Percentiles rank a stretch among this genome's conserved stretches.
Evolutionary conservation across 768 basidiomycete species (phyloP).

Genomic region (Russula sp.): DNA sequence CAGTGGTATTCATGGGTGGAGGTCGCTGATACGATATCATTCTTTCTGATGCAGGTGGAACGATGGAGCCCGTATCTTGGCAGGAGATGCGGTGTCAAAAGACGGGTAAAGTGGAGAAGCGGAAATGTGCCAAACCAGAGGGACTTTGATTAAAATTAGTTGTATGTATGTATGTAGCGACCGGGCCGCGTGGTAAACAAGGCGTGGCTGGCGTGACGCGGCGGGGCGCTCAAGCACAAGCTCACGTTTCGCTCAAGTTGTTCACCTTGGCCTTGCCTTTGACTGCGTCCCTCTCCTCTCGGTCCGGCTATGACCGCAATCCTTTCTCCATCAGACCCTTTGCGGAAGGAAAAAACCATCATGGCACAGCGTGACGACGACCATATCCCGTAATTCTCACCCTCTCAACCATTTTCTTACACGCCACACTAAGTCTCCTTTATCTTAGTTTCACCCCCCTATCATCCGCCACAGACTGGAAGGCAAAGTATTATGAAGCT

Average conservation of each 20-base stretch:
- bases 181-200: conserved; percentile 4
- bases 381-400: conserved; percentile 45
- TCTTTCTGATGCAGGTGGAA: conserved; percentile 46
- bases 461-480: conserved; percentile 55
- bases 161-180: no score
- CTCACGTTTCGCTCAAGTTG: conserved; percentile 11
- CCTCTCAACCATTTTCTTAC: conserved; percentile 12
- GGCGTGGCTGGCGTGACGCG: conserved; percentile 25
- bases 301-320: conserved; percentile 52
- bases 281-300: conserved; percentile 17
- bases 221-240: conserved; percentile 19
- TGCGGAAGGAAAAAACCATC: conserved; percentile 48
- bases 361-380: conserved; percentile 61
- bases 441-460: conserved; percentile 47
- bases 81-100: conserved; percentile 85
- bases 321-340: conserved; percentile 51
- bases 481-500: conserved; percentile 72
- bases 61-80: conserved; percentile 85
- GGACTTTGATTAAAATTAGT: conserved; percentile 31
- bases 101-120: conserved; percentile 71
- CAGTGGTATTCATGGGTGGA: not conserved
- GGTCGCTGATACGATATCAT: not conserved
- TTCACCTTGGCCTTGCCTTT: conserved; percentile 22
- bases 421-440: conserved; percentile 10
- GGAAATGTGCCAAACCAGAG: conserved; percentile 86